Evolutionary conservation across 75 land plant species (phyloP), one percentile per base, ranked within the genome.

Genomic region (Selaginella moellendorffii): DNA sequence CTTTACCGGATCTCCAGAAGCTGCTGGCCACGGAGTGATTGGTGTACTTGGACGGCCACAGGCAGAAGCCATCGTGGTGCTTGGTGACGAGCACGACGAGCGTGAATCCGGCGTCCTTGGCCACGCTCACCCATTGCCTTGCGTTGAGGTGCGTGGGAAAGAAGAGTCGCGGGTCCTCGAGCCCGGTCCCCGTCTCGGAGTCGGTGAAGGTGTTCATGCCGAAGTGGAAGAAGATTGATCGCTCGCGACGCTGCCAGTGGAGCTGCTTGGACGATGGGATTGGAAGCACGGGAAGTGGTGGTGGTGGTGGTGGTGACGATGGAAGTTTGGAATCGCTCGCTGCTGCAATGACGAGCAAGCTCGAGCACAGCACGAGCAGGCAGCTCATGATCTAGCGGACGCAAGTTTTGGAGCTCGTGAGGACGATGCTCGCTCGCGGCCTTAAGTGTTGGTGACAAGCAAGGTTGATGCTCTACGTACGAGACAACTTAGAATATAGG

Each of bases 41-140:
- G 1, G 98, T 85, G 76, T 85, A 92, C 24, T 27, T 53, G 0
- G 98, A 82, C 30, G 88, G 98, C 98, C 98, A 93, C 59, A 93
- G 64, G 81, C 96, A 93, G 70, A 93, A 93, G 1, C 98, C 98
- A 42, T 93, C 98, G 46, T 90, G 97, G 67, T 93, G 98, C 31
- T 93, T 93, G 28, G 90, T 82, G 2, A 90, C 85, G 31, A 93
- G 78, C 5, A 93, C 83, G 21, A 82, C 65, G 0, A 90, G 80
- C 12, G 81, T 79, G 63, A 83, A 66, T 14, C 90, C 90, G 0
- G 85, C 78, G 0, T 70, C 68, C 28, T 72, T 78, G 0, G 86
- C 96, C 26, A 72, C 70, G 0, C 30, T 63, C 54, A 72, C 78
- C 98, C 98, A 93, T 52, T 93, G 98, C 29, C 67, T 36, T 36